Base-by-base conservation (phyloP, 768 basidiomycete species). In the Suillus decipiens region DNA sequence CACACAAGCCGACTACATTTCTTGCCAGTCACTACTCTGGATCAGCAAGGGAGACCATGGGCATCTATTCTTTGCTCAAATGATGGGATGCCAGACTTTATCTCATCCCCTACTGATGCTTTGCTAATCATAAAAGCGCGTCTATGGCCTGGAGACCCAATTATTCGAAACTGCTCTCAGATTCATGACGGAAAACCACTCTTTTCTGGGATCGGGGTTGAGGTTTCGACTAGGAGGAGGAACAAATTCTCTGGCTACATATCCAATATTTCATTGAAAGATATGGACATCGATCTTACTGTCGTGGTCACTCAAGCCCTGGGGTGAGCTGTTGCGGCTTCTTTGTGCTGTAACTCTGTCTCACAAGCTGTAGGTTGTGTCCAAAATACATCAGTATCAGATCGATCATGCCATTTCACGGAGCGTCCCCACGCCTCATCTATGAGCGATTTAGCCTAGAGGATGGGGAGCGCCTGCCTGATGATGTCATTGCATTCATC, bases 371-470 rank as follows among this genome's bases (percentile, higher is more conserved):
- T 57, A 87, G 87, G 36, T 84, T 86, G 64, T 88, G 86, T 70
- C 87, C 87, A 9, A 89, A 88, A 68, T 89, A 88, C 61, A 88
- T 88, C 68, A 84, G 80, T 56, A 69, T 81, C 51, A 80, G 86
- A 9, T 77, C 82, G 7, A 70, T 88, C 10, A 68, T 73, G 14
- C 78, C 85, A 0, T 69, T 79, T 63, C 72, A 78, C 0, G 59
- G 75, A 24, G 75, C 78, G 1, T 63, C 70, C 15, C 79, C 86
- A 0, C 66, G 66, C 1, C 69, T 86, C 15, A 65, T 69, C 4
- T 68, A 81, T 58, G 68, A 79, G 45, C 63, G 69, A 2, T 61
- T 70, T 12, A 62, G 75, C 34, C 64, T 88, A 48, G 51, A 65
- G 8, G 43, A 70, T 3, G 68, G 64, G 24, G 80, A 81, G 0